Base-by-base conservation (phyloP, 495 filamentous ascomycete genomes). In the Podospora appendiculata region DNA sequence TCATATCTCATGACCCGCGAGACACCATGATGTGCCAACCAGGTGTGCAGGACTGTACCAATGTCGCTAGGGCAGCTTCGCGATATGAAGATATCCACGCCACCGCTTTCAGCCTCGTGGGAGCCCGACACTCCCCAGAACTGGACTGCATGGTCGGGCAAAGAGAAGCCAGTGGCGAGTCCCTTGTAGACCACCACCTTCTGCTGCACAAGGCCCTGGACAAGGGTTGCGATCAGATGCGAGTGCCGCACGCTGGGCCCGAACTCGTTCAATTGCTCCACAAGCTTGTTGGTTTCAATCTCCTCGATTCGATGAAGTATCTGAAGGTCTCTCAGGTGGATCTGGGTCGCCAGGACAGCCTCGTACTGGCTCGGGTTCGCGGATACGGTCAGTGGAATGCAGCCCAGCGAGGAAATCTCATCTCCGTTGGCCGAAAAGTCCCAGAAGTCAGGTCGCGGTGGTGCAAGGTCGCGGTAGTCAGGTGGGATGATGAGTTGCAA, bases 11-110 rank as follows among this genome's bases (percentile, higher is more conserved):
- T 49, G 5, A 57, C 38, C 0, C 63, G 50, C 1, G 61, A 13
- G n/a, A 64, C 40, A 1, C 54, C 54, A 39, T 58, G 54, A 41
- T 66, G 62, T 10, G 58, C 63, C 9, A 66, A 39, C 58, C 59
- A 66, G 4, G 55, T 51, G 41, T 66, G 63, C 1, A 65, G 42
- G 12, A 58, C 32, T 1, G 63, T 64, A 35, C 39, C 45, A 16
- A 55, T 25, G 35, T 64, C 63, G 25, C 49, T 56, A 11, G 59
- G 62, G 13, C 50, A 51, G 8, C 52, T 54, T 4, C 58, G 48
- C 1, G 63, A 66, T 39, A 66, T 50, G 34, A 59, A 61, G 4
- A 66, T 57, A 41, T 57, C 46, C 9, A 62, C 16, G 0, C 32
- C 32, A 13, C 16, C 35, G 8, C 42, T 33, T 4, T 52, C 43